These are phyloP conservation scores for Dujonia santamariae DNA, from an alignment of 1,139 yeast genomes.

Conservation along the genomic window DNA sequence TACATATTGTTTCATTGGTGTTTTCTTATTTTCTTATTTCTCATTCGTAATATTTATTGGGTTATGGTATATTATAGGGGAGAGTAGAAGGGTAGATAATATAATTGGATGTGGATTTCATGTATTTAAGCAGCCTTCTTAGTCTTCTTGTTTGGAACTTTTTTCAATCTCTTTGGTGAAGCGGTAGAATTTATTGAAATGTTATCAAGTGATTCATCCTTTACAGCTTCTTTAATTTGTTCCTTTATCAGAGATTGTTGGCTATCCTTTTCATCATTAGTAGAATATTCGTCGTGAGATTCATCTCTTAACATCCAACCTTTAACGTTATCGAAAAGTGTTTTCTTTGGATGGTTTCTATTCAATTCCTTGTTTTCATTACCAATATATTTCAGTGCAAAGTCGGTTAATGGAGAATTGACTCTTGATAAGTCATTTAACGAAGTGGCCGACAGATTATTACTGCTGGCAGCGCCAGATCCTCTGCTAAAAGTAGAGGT, in stretches of 20 bases:
- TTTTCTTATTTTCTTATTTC: no score
- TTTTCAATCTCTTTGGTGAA: constrained; percentile 4
- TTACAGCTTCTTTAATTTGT: neutral
- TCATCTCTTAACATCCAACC: constrained; percentile 58
- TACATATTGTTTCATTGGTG: no score
- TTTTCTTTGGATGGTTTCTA: constrained; percentile 23
- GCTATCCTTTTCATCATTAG: constrained; percentile 3
- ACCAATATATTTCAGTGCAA: constrained; percentile 60
- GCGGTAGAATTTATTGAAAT: neutral
- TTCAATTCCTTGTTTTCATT: constrained; percentile 48
- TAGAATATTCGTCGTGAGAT: constrained; percentile 17
- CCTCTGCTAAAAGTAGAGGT: constrained; percentile 10
- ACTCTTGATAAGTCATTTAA: constrained; percentile 18
- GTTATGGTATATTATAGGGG: no score
- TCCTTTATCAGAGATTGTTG: neutral
- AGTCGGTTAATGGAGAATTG: constrained; percentile 55
- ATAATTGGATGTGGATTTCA: no score
- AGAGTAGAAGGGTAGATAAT: no score
- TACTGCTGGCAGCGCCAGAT: no score
- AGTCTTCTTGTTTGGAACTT: constrained; percentile 6
- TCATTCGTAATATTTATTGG: no score
- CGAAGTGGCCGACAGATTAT: constrained; percentile 7
- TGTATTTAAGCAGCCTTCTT: constrained; percentile 4
- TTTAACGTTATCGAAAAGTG: constrained; percentile 60
- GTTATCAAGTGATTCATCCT: no score